Evolutionary conservation across 805 yeast species (phyloP).

Genomic region (Hanseniaspora clermontiae): DNA sequence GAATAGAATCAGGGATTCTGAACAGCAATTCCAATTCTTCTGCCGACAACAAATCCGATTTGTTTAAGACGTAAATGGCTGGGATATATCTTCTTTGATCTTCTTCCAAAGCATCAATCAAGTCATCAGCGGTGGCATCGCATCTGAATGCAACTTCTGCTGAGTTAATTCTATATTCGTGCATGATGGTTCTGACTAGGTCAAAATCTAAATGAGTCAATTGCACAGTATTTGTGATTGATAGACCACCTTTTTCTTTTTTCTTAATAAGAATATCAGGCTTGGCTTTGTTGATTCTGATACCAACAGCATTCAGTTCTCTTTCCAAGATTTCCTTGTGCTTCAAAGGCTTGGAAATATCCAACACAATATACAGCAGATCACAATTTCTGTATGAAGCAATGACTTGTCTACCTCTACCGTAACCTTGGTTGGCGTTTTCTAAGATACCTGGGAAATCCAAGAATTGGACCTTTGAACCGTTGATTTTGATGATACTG

Average conservation of each 20-base stretch:
- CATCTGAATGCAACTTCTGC: conserved; percentile 95
- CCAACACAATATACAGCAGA: conserved; percentile 81
- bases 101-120: conserved; percentile 87
- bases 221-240: conserved; percentile 86
- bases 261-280: conserved; percentile 86
- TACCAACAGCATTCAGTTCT: conserved; percentile 95
- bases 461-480: conserved; percentile 94
- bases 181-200: conserved; percentile 90
- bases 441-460: conserved; percentile 85
- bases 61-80: conserved; percentile 85
- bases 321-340: conserved; percentile 89
- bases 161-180: conserved; percentile 85
- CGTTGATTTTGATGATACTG: conserved; percentile 88
- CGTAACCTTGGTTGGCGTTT: conserved; percentile 85
- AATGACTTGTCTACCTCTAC: conserved; percentile 91
- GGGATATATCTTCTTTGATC: conserved; percentile 88
- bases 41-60: conserved; percentile 86
- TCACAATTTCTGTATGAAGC: conserved; percentile 99
- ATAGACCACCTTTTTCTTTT: conserved; percentile 93
- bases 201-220: conserved; percentile 83
- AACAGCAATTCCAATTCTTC: conserved; percentile 84
- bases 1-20: conserved; percentile 93
- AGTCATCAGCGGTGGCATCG: conserved; percentile 94
- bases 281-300: conserved; percentile 78
- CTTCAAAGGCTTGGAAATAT: conserved; percentile 88